Conservation (phyloP, 2,329 filamentous ascomycete species). For the Apiospora malaysiana region DNA sequence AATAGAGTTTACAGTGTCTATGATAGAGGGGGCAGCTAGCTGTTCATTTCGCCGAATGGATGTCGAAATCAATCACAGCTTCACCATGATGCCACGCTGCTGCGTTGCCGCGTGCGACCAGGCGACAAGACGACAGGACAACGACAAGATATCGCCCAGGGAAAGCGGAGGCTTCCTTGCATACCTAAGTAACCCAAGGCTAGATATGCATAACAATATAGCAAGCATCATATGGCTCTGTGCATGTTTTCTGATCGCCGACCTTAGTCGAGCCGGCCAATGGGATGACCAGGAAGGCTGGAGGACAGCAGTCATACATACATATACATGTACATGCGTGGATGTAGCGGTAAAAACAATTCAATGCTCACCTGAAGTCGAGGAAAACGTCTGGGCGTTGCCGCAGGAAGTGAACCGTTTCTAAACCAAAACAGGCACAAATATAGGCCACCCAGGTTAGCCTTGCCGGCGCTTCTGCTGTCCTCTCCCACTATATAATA, state of each 20-base stretch:
- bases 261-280: background rate
- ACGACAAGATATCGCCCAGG: background rate
- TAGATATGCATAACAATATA: background rate
- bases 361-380: background rate
- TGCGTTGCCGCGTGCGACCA: background rate
- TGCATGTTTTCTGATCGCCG: conserved; percentile 15
- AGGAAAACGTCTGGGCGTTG: background rate
- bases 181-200: too few relatives aligned
- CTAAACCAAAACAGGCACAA: background rate
- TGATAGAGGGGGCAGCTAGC: background rate
- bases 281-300: background rate
- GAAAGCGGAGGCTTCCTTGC: conserved; percentile 7
- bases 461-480: background rate
- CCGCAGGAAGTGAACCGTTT: background rate
- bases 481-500: background rate
- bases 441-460: background rate
- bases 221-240: conserved; percentile 8
- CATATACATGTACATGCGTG: too few relatives aligned
- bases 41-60: background rate
- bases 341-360: conserved; percentile 1
- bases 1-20: background rate
- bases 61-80: background rate
- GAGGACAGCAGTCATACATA: background rate
- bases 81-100: background rate
- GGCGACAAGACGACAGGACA: background rate